A percentile compares a stretch with the other conserved stretches of the same genome.
Conservation (phyloP, 495 filamentous ascomycete species). For the Penicillium silybi region DNA sequence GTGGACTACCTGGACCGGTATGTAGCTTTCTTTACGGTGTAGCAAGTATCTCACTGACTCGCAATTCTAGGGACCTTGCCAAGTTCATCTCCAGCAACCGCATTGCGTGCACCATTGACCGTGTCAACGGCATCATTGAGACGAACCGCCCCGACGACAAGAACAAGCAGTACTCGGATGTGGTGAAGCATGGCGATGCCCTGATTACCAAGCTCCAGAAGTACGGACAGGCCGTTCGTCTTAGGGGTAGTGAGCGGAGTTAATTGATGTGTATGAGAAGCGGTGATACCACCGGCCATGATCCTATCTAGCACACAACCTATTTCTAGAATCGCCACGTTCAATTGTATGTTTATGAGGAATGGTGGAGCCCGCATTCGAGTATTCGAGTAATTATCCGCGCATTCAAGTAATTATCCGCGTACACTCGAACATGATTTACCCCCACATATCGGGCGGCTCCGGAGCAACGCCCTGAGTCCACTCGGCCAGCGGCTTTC, state of each 20-base stretch:
- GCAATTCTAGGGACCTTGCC: constrained; percentile 71
- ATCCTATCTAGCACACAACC: constrained; percentile 4
- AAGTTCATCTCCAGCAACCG: constrained; percentile 95
- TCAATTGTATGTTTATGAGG: not conserved
- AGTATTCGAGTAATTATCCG: not conserved
- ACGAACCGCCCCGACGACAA: constrained; percentile 97
- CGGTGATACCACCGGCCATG: constrained; percentile 3
- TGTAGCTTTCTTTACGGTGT: constrained; percentile 1
- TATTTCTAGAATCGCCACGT: not conserved
- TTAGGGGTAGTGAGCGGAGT: constrained; percentile 88
- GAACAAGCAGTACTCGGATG: constrained; percentile 97
- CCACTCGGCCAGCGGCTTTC: constrained; percentile 16
- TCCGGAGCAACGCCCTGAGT: constrained; percentile 9
- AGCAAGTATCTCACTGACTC: not conserved
- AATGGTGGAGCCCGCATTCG: not conserved
- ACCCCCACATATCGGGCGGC: constrained; percentile 18
- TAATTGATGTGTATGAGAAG: constrained; percentile 21
- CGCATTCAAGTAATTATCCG: not conserved
- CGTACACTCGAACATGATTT: not conserved
- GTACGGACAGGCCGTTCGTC: constrained; percentile 91
- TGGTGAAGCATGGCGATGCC: constrained; percentile 94
- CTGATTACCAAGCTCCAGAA: constrained; percentile 98
- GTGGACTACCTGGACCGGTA: constrained; percentile 95
- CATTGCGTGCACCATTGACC: constrained; percentile 94
- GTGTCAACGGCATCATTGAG: constrained; percentile 95